Conservation (phyloP, 495 filamentous ascomycete species). For the Chlorociboria aeruginascens region DNA sequence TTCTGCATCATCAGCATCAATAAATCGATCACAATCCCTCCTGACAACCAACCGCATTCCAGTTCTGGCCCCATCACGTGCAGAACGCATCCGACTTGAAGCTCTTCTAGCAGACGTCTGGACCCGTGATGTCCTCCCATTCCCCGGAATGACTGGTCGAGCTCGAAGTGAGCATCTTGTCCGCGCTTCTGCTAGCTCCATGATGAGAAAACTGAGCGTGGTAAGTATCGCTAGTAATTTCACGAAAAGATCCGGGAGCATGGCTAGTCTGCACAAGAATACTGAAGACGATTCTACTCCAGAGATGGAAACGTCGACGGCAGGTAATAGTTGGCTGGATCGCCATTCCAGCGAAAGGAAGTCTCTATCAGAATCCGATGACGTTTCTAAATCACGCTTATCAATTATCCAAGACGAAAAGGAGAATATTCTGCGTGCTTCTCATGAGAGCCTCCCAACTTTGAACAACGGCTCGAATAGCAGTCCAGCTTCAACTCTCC, state of each 20-base stretch:
- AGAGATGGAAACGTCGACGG: constrained; percentile 1
- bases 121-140: constrained; percentile 72
- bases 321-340: not conserved
- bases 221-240: constrained; percentile 56
- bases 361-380: constrained; percentile 2
- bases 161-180: constrained; percentile 53
- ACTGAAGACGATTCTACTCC: constrained; percentile 6
- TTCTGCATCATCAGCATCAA: constrained; percentile 29
- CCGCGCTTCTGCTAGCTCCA: constrained; percentile 56
- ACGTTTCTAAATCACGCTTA: constrained; percentile 4
- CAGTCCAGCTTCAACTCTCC: constrained; percentile 8
- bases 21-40: constrained; percentile 62
- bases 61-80: constrained; percentile 54
- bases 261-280: constrained; percentile 25
- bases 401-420: constrained; percentile 16
- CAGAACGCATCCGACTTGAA: constrained; percentile 71
- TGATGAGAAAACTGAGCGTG: constrained; percentile 75
- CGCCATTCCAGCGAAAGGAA: not conserved
- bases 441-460: constrained; percentile 3
- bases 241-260: constrained; percentile 45
- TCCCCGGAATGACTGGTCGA: constrained; percentile 65
- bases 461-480: not conserved
- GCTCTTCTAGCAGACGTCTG: constrained; percentile 65
- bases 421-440: constrained; percentile 4
- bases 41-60: constrained; percentile 51